Percentiles rank a stretch among this genome's conserved stretches.
Conservation (phyloP, 73 alveolate genomes). For the Breviolum minutum region DNA sequence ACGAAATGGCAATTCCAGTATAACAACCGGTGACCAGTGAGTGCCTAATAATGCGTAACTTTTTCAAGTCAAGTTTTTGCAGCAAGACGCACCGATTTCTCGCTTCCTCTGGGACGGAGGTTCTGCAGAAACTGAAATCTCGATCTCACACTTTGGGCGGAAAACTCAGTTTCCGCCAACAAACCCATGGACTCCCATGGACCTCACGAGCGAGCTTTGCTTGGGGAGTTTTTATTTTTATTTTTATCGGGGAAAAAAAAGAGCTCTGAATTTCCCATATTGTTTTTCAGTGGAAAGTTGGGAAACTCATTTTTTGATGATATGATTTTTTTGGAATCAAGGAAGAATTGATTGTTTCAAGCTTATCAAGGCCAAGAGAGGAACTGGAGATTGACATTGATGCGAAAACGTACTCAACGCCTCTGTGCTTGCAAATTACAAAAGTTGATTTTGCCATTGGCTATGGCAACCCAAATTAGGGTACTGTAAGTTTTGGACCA, state of each 20-base stretch:
- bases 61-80: not conserved
- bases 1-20: too few relatives aligned
- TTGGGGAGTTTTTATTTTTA: not conserved
- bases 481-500: too few relatives aligned
- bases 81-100: not conserved
- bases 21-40: too few relatives aligned
- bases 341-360: not conserved
- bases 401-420: slow-evolving; percentile 91
- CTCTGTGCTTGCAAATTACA: not conserved
- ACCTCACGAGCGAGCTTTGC: too few relatives aligned
- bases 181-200: too few relatives aligned
- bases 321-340: not conserved
- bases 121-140: slow-evolving; percentile 39
- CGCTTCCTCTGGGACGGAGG: not conserved
- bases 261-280: too few relatives aligned
- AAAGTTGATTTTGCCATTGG: too few relatives aligned
- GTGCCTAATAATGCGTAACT: not conserved
- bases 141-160: slow-evolving; percentile 21
- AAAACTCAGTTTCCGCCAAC: too few relatives aligned
- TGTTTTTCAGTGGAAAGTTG: not conserved
- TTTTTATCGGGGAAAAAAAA: not conserved
- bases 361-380: slow-evolving; percentile 29
- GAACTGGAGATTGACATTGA: slow-evolving; percentile 72
- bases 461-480: too few relatives aligned
- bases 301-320: not conserved